Evolutionary conservation across 2,329 filamentous ascomycete species (phyloP), one percentile per base, ranked within the genome.

Genomic region (Talaromyces sp.): DNA sequence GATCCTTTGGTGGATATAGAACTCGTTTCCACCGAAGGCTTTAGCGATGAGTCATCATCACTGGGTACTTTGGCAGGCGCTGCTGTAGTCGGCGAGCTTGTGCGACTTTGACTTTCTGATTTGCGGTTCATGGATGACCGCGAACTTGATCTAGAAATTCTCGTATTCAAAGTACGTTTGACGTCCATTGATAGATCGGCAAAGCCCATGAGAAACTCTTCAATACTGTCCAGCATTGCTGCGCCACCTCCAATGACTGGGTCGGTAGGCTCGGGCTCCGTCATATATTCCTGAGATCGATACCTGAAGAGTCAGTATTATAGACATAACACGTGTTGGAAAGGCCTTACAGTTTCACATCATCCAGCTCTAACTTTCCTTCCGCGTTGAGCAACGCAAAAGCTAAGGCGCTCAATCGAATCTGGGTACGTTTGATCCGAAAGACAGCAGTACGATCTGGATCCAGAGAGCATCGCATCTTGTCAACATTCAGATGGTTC

Each of bases 171-270:
- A 35, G 40, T 54, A 12, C 62, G 62, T 57, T 50, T 60, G n/a
- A 63, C 52, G 40, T 81, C 78, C 0, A 64, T 56, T 2, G 86
- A 86, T 50, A 88, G 80, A 70, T 96, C 92, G 0, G 90, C 90
- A 44, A 96, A 82, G 1, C 91, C 91, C 84, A 96, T 89, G 69
- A 90, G 85, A 63, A 97, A 88, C 42, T 85, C 89, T 28, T 89
- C 87, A 54, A 95, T 81, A n/a, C 93, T 93, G 5, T 90, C 89
- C n/a, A 96, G 80, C 0, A 97, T 77, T 0, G 92, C 91, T 50
- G 86, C 85, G 0, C 91, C 87, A 16, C 87, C 90, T 21, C 91
- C 91, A 14, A 89, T 87, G 25, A 96, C 84, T 0, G 92, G 91
- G 67, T 95, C 92, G 69, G 85, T 87, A 0, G 91, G 92, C 50